Evolutionary conservation across 2,329 filamentous ascomycete species (phyloP).

Genomic region (Mollisia scopiformis): DNA sequence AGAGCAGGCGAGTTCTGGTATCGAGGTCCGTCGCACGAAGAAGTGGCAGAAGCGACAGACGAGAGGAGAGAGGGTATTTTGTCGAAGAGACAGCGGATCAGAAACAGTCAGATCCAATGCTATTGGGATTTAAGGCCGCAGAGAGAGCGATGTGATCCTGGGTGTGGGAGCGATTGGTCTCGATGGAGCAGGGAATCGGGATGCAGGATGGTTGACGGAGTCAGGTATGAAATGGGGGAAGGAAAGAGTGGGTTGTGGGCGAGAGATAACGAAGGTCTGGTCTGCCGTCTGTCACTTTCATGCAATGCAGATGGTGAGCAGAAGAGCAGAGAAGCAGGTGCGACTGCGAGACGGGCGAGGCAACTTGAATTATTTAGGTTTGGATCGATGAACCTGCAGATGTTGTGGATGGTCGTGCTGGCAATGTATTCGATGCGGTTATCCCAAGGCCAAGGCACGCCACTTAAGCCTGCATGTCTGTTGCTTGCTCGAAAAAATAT

Average conservation of each 20-base stretch:
- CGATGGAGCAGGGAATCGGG: not conserved
- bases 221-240: slow-evolving; percentile 4
- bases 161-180: slow-evolving; percentile 5
- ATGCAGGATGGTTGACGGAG: not conserved
- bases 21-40: slow-evolving; percentile 13
- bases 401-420: not conserved
- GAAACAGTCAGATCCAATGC: slow-evolving; percentile 13
- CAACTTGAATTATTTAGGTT: not conserved
- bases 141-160: slow-evolving; percentile 20
- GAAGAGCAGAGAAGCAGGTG: not conserved
- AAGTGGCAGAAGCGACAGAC: slow-evolving; percentile 19
- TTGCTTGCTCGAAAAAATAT: not conserved
- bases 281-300: not conserved
- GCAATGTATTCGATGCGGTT: not conserved
- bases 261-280: not conserved
- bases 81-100: slow-evolving; percentile 2
- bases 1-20: slow-evolving; percentile 8
- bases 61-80: not conserved
- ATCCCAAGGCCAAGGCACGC: slow-evolving; percentile 1
- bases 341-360: not conserved
- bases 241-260: slow-evolving; percentile 4
- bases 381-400: not conserved
- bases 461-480: not conserved
- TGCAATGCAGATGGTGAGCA: not conserved
- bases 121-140: slow-evolving; percentile 13